Percentiles rank a stretch among this genome's conserved stretches.
Conservation (phyloP, 1,284 basidiomycete species). For the Ganoderma leucocontextum region DNA sequence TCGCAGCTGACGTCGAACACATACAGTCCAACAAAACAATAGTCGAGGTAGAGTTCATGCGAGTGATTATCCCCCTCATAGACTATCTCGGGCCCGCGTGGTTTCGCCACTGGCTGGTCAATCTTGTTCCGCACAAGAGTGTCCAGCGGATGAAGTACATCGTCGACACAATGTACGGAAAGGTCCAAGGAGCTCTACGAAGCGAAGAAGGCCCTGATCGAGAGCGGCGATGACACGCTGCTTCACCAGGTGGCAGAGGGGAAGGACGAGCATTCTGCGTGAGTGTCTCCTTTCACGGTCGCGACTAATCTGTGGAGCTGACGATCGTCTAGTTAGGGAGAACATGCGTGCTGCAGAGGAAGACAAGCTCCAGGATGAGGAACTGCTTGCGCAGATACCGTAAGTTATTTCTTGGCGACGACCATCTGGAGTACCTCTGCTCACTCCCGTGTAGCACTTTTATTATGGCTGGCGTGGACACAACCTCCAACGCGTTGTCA, state of each 20-base stretch:
- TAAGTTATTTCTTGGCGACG: slow-evolving; percentile 18
- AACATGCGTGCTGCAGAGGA: slow-evolving; percentile 36
- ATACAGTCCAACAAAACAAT: not conserved
- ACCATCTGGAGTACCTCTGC: not conserved
- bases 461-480: slow-evolving; percentile 40
- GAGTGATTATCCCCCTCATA: not conserved
- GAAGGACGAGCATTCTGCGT: slow-evolving; percentile 53
- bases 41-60: not conserved
- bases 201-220: slow-evolving; percentile 43
- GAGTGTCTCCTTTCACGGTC: not conserved
- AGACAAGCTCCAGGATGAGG: slow-evolving; percentile 26
- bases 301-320: not conserved
- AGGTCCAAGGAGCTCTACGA: slow-evolving; percentile 48
- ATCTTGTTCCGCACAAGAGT: slow-evolving; percentile 17
- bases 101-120: slow-evolving; percentile 9
- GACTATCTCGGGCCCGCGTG: not conserved
- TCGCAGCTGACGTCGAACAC: not conserved
- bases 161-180: slow-evolving; percentile 46
- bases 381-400: slow-evolving; percentile 39
- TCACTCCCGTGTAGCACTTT: slow-evolving; percentile 29
- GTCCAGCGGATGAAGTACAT: slow-evolving; percentile 46
- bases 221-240: slow-evolving; percentile 31
- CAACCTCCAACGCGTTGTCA: slow-evolving; percentile 39
- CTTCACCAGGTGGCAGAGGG: slow-evolving; percentile 44
- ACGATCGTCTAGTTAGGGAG: slow-evolving; percentile 44